A percentile compares a stretch with the other conserved stretches of the same genome.
These are phyloP conservation scores for Xerocomus potaroensis DNA, from an alignment of 768 basidiomycete genomes.

Conservation along the genomic window DNA sequence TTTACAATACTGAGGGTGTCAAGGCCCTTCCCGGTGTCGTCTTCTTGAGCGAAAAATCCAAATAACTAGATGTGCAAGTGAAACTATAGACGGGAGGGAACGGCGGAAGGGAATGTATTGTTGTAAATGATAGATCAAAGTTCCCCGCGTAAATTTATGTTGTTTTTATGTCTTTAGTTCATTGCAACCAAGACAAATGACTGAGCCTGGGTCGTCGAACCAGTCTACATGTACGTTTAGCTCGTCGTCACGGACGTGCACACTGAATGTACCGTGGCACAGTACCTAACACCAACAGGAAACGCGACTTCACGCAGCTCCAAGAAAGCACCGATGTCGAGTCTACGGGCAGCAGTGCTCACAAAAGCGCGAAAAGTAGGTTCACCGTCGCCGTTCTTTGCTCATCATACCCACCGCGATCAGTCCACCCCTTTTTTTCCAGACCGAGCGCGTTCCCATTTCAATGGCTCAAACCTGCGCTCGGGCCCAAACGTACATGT, in stretches of 20 bases:
- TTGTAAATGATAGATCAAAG: slow-evolving; percentile 14
- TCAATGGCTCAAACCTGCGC: slow-evolving; percentile 32
- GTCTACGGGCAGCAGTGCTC: slow-evolving; percentile 9
- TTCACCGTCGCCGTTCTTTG: not conserved
- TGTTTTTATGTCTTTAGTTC: too few relatives aligned
- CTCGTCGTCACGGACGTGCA: too few relatives aligned
- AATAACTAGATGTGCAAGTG: slow-evolving; percentile 9
- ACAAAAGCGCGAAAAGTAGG: slow-evolving; percentile 29
- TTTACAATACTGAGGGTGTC: slow-evolving; percentile 13
- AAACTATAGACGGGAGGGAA: slow-evolving; percentile 11
- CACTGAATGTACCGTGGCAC: not conserved
- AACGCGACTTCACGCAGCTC: slow-evolving; percentile 17
- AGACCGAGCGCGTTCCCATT: slow-evolving; percentile 24
- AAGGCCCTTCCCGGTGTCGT: slow-evolving; percentile 89
- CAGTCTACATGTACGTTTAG: too few relatives aligned
- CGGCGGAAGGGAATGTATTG: not conserved
- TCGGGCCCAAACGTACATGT: slow-evolving; percentile 35
- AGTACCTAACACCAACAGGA: slow-evolving; percentile 9
- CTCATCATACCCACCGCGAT: not conserved
- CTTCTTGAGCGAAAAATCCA: slow-evolving; percentile 75
- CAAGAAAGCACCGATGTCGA: slow-evolving; percentile 10
- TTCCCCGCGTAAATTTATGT: slow-evolving; percentile 13
- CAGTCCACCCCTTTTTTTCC: slow-evolving; percentile 42
- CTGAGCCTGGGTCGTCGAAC: slow-evolving; percentile 13
- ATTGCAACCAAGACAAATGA: slow-evolving; percentile 8